phyloP scores from a whole-genome alignment of 495 filamentous ascomycete genomes.

The Tuber indicum region DNA sequence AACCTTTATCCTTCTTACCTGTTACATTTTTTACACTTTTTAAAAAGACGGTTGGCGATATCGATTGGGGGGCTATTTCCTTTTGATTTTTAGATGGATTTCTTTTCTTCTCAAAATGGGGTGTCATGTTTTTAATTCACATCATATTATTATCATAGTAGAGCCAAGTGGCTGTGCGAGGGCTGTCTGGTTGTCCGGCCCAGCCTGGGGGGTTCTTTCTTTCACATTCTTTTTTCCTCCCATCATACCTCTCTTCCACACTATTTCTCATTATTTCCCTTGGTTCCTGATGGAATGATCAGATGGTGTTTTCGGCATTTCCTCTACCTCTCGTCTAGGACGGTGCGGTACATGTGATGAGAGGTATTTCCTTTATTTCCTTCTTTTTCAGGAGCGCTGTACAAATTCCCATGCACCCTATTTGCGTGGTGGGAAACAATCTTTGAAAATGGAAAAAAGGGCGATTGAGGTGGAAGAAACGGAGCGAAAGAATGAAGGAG shows the following conservation, averaged over 20 bases:
- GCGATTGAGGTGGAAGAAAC: neutral
- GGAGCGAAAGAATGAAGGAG: neutral
- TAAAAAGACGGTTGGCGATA: slow-evolving; percentile 15
- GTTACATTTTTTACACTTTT: slow-evolving; percentile 2
- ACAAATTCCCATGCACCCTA: neutral
- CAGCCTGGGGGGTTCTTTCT: neutral
- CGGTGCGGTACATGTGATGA: neutral
- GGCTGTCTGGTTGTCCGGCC: neutral
- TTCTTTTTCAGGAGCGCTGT: slow-evolving; percentile 1
- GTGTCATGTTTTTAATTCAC: neutral
- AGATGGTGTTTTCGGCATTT: neutral
- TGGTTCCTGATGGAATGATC: neutral
- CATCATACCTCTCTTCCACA: neutral
- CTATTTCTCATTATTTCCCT: neutral
- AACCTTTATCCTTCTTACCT: slow-evolving; percentile 18
- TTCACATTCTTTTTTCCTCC: neutral
- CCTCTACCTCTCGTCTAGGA: neutral
- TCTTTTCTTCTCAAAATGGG: slow-evolving; percentile 16
- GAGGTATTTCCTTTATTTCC: neutral
- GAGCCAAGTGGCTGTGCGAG: neutral
- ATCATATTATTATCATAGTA: neutral
- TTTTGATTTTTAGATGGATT: slow-evolving; percentile 20
- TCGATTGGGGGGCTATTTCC: slow-evolving; percentile 12
- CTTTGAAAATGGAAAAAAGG: neutral
- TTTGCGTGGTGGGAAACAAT: neutral